phyloP scores from a whole-genome alignment of 345 rosid species.

The Crucihimalaya himalaica region DNA sequence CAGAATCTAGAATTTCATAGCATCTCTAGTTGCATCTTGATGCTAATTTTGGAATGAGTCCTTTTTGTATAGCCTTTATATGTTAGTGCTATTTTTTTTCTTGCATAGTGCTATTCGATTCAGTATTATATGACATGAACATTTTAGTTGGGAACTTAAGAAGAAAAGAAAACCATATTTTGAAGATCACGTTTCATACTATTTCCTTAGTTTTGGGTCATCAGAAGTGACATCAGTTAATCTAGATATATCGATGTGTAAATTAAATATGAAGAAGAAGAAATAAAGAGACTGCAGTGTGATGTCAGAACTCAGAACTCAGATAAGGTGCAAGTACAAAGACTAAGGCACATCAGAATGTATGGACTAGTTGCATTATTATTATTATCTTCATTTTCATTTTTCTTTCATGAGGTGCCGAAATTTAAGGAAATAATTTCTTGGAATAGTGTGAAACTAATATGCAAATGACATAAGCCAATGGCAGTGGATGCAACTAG shows the following conservation, averaged over 20 bases:
- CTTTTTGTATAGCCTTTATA: background rate
- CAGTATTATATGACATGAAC: background rate
- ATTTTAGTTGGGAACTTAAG: background rate
- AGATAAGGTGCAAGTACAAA: conserved; percentile 23
- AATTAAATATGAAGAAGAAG: background rate
- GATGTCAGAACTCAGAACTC: conserved; percentile 37
- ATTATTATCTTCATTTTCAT: background rate
- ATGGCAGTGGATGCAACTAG: conserved; percentile 28
- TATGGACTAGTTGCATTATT: conserved; percentile 14
- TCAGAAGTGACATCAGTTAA: conserved; percentile 5
- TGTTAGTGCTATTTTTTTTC: background rate
- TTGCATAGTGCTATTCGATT: background rate
- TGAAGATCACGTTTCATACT: conserved; percentile 23
- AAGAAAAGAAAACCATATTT: background rate
- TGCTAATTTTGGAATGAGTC: conserved; percentile 8
- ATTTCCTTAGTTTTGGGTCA: conserved; percentile 4
- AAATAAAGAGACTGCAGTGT: conserved; percentile 14
- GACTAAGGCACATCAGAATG: conserved; percentile 1
- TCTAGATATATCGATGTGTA: background rate
- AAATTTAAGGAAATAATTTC: conserved; percentile 25
- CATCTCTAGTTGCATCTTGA: background rate
- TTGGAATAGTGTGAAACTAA: conserved; percentile 38
- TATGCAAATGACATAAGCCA: conserved; percentile 39
- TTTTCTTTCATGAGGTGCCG: conserved; percentile 18
- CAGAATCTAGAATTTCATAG: background rate